Conservation (phyloP, 257 asterid genomes). For the Solanum sejunctum region DNA sequence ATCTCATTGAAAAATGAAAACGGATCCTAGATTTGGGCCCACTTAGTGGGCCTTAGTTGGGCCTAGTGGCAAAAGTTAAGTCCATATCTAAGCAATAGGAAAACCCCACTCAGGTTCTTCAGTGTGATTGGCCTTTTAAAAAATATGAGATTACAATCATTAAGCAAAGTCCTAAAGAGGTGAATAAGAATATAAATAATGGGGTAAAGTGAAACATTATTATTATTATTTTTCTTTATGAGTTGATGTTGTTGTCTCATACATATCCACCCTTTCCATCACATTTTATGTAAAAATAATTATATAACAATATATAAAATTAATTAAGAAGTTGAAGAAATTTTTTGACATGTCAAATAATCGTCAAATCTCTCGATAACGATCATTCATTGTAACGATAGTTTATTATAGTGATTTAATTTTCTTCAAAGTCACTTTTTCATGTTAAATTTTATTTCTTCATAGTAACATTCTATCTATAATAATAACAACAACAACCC, state of each 20-base stretch:
- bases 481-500: too few relatives aligned
- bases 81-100: background rate
- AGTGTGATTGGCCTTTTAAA: background rate
- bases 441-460: too few relatives aligned
- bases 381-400: too few relatives aligned
- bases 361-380: too few relatives aligned
- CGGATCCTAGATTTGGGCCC: background rate
- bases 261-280: background rate
- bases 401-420: too few relatives aligned
- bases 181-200: background rate
- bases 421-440: too few relatives aligned
- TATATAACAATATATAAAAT: too few relatives aligned
- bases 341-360: too few relatives aligned
- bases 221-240: background rate
- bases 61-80: background rate
- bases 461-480: too few relatives aligned
- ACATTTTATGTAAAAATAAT: too few relatives aligned
- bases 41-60: background rate
- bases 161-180: background rate
- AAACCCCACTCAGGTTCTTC: background rate
- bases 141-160: background rate
- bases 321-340: too few relatives aligned
- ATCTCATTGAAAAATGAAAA: background rate
- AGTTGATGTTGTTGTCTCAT: background rate
- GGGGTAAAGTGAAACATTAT: background rate